phyloP scores from a whole-genome alignment of 202 grass and related monocot species.

The Carex sylvatica region DNA sequence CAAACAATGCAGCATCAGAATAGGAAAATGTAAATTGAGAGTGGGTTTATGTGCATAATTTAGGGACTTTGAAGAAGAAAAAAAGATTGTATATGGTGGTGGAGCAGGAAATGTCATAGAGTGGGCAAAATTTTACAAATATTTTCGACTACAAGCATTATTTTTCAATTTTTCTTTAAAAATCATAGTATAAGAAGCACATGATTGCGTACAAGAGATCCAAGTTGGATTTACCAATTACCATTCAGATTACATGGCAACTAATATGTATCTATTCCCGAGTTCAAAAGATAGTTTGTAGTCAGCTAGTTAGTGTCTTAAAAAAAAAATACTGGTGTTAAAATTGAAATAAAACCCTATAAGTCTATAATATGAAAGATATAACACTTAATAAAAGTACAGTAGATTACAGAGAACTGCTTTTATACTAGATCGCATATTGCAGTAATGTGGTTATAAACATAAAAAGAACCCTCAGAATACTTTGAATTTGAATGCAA shows the following conservation, averaged over 20 bases:
- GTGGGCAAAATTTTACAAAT: too few relatives aligned
- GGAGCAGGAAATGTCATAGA: too few relatives aligned
- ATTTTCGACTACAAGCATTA: too few relatives aligned
- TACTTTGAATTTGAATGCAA: not conserved
- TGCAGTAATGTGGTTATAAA: not conserved
- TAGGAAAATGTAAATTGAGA: not conserved
- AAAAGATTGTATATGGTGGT: not conserved
- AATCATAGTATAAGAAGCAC: too few relatives aligned
- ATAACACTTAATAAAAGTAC: not conserved
- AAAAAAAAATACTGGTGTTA: conserved; percentile 2
- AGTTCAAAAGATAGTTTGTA: not conserved
- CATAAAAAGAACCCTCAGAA: not conserved
- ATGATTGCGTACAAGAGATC: not conserved
- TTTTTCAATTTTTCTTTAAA: too few relatives aligned
- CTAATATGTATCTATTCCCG: not conserved
- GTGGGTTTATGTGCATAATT: not conserved
- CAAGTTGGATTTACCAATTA: not conserved
- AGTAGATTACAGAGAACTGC: not conserved
- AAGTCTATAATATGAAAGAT: too few relatives aligned
- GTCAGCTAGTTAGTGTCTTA: not conserved
- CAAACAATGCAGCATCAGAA: not conserved
- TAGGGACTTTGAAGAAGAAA: not conserved
- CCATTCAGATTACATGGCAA: not conserved
- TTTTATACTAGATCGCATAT: not conserved
- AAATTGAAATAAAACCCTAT: conserved; percentile 24